A percentile compares a stretch with the other conserved stretches of the same genome.
These are phyloP conservation scores for Aureobasidium vineae DNA, from an alignment of 2,329 filamentous ascomycete species.

Conservation along the genomic window DNA sequence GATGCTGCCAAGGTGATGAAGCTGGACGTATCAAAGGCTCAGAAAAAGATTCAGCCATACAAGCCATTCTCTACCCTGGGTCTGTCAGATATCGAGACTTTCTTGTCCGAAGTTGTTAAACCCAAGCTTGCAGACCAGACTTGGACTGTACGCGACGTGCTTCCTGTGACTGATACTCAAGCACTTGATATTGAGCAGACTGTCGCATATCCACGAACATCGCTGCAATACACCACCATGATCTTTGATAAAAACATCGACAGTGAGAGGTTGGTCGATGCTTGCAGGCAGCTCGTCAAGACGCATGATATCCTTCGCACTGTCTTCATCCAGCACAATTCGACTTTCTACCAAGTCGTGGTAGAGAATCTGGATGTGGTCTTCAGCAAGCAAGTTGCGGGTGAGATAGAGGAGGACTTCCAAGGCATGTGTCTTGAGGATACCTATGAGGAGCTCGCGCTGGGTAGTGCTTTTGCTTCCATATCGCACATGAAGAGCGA, in stretches of 20 bases:
- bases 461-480: conserved; percentile 30
- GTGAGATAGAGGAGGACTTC: conserved; percentile 27
- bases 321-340: conserved; percentile 49
- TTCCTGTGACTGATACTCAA: conserved; percentile 33
- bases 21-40: conserved; percentile 36
- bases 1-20: conserved; percentile 55
- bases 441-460: conserved; percentile 18
- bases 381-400: conserved; percentile 28
- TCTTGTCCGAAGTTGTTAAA: conserved; percentile 51
- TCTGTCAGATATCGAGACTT: conserved; percentile 42
- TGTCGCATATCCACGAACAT: conserved; percentile 58
- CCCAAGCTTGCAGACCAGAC: conserved; percentile 52
- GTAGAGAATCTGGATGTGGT: conserved; percentile 40
- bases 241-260: conserved; percentile 57
- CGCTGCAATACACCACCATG: conserved; percentile 63
- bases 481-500: conserved; percentile 31
- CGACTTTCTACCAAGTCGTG: conserved; percentile 47
- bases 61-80: conserved; percentile 55
- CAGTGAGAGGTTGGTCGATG: conserved; percentile 48
- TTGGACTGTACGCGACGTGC: conserved; percentile 34
- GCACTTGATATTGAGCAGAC: conserved; percentile 53
- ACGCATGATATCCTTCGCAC: conserved; percentile 54
- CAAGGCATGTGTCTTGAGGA: conserved; percentile 26
- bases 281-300: conserved; percentile 57
- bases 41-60: conserved; percentile 35